Evolutionary conservation across 768 basidiomycete species (phyloP).

Genomic region (Wakefieldia striispora): DNA sequence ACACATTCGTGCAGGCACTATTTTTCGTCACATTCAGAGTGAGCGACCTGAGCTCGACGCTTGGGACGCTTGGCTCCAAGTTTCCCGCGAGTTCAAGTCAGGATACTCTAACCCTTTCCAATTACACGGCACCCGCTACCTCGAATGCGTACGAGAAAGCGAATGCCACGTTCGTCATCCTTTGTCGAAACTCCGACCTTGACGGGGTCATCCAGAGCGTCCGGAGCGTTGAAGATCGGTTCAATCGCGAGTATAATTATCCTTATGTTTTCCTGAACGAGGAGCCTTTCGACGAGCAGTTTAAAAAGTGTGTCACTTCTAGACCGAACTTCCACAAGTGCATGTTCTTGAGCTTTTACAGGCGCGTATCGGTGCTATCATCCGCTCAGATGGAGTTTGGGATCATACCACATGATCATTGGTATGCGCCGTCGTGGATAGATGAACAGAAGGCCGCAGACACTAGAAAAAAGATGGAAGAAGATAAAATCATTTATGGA

Average conservation of each 20-base stretch:
- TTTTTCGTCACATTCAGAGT: constrained; percentile 14
- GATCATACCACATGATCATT: constrained; percentile 56
- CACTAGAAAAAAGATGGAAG: constrained; percentile 51
- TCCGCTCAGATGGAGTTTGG: constrained; percentile 53
- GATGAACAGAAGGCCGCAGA: constrained; percentile 61
- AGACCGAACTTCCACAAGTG: neutral
- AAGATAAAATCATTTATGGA: constrained; percentile 46
- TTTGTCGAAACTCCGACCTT: constrained; percentile 51
- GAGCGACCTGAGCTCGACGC: neutral
- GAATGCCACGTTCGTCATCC: constrained; percentile 61
- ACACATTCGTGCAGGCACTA: constrained; percentile 5
- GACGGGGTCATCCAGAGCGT: constrained; percentile 46
- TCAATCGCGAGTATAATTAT: constrained; percentile 56
- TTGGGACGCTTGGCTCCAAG: constrained; percentile 1
- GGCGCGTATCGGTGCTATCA: constrained; percentile 39
- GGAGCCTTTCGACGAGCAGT: constrained; percentile 50
- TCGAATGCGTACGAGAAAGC: constrained; percentile 27
- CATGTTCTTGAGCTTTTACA: constrained; percentile 20
- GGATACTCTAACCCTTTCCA: neutral
- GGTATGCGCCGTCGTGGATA: constrained; percentile 71
- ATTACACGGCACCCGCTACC: neutral
- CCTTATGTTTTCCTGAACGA: constrained; percentile 70
- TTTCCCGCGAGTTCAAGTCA: neutral
- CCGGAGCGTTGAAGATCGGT: constrained; percentile 54
- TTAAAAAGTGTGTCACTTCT: constrained; percentile 38